Base-by-base conservation (phyloP, 2,329 filamentous ascomycete species). In the Phialocephala subalpina region DNA sequence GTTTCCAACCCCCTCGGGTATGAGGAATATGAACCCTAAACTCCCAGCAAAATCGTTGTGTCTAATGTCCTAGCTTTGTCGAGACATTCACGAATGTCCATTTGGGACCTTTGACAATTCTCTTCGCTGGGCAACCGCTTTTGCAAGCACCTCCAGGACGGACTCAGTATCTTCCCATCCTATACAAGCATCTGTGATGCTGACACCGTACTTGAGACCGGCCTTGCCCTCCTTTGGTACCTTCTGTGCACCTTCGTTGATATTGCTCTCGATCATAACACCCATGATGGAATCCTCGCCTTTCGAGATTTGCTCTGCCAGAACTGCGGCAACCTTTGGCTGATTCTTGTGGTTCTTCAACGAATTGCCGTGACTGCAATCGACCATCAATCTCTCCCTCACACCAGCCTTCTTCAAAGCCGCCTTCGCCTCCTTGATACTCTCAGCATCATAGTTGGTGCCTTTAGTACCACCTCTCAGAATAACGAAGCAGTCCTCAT, bases 251-350 rank as follows among this genome's bases (percentile, higher is more conserved):
- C 94, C 94, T 82, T 97, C 95, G 75, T 95, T 91, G 81, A 98
- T 97, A 80, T 98, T 92, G 80, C 92, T 97, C 84, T 99, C 96
- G 75, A 99, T 97, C 96, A 99, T 99, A 67, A 98, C 93, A 75
- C 96, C 96, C 88, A 97, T 95, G 76, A 99, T 96, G 58, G 84
- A 91, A 25, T 73, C 66, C 82, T 98, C 95, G 40, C 96, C 96
- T 65, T 86, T 87, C 62, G 90, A 85, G 67, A 99, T 92, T 82
- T 99, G 96, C 75, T 92, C 89, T 1, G 92, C 94, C 64, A 99
- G 79, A 12, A 84, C 87, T 59, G 88, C 89, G 3, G 94, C 94
- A 22, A 99, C 96, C 85, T 95, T 94, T 72, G 94, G 94, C 82
- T 99, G 96, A 81, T 98, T 99, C 82, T 90, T 94, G 86, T 98